These are phyloP conservation scores for Synchytrium microbalum DNA, from an alignment of 371 early-diverging fungal species.

Conservation along the genomic window DNA sequence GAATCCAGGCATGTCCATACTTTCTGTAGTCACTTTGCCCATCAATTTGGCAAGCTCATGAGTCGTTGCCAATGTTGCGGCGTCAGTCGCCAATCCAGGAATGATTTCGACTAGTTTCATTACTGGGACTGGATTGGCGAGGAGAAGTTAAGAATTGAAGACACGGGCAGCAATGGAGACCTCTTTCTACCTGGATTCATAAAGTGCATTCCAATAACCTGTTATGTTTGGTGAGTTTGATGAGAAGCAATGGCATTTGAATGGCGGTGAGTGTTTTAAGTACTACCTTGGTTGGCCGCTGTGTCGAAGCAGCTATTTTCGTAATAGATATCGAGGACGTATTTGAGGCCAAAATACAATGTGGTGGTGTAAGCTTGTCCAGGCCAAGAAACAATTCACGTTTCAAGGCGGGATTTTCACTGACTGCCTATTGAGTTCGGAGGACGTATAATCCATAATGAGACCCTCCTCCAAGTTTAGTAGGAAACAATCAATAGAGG, in stretches of 20 bases:
- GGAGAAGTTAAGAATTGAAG: slow-evolving; percentile 78
- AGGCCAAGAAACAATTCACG: slow-evolving; percentile 72
- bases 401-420: slow-evolving; percentile 85
- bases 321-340: slow-evolving; percentile 93
- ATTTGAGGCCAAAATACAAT: slow-evolving; percentile 91
- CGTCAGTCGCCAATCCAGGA: slow-evolving; percentile 80
- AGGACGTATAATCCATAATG: slow-evolving; percentile 6
- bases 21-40: slow-evolving; percentile 88
- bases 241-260: slow-evolving; percentile 4
- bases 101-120: slow-evolving; percentile 98
- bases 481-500: background rate
- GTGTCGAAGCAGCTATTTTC: slow-evolving; percentile 87
- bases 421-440: too few relatives aligned
- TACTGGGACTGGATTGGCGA: slow-evolving; percentile 76
- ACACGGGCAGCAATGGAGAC: background rate
- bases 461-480: background rate
- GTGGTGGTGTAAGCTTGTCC: slow-evolving; percentile 52
- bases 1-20: slow-evolving; percentile 91
- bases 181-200: slow-evolving; percentile 35
- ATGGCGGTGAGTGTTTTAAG: background rate
- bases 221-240: too few relatives aligned
- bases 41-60: slow-evolving; percentile 68
- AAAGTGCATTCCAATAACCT: slow-evolving; percentile 49
- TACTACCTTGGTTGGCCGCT: slow-evolving; percentile 69
- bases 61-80: slow-evolving; percentile 62